Evolutionary conservation across 495 filamentous ascomycete genomes (phyloP), one percentile per base, ranked within the genome.

Genomic region (Endocarpon pusillum): DNA sequence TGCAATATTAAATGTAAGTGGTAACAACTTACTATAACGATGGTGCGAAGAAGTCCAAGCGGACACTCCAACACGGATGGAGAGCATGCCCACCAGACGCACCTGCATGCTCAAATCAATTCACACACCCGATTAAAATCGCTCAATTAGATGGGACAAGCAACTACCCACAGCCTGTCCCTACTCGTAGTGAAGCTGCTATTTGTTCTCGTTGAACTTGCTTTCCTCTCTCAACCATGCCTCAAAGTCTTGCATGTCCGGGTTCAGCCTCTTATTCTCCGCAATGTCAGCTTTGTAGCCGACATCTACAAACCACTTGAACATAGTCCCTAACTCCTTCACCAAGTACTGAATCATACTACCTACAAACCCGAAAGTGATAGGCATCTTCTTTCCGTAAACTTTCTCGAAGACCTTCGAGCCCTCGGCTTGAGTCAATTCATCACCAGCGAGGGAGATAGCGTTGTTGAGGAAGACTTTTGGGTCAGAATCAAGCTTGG

Each of bases 151-250:
- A n/a, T n/a, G n/a, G n/a, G n/a, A n/a, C n/a, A n/a, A n/a, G n/a
- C n/a, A n/a, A n/a, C n/a, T n/a, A n/a, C n/a, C n/a, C n/a, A n/a
- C n/a, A n/a, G n/a, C n/a, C n/a, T n/a, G n/a, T n/a, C n/a, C n/a
- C n/a, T n/a, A n/a, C n/a, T n/a, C n/a, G n/a, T n/a, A n/a, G n/a
- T n/a, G n/a, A n/a, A n/a, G n/a, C n/a, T n/a, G n/a, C n/a, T n/a
- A n/a, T n/a, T n/a, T n/a, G n/a, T n/a, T n/a, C n/a, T n/a, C n/a
- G n/a, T 40, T 40, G 35, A 62, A 66, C 4, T 45, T 41, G 40
- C 73, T 78, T 26, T 68, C 62, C 46, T 64, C 62, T 58, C 60
- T 61, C 43, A 81, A 39, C 71, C 73, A 81, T 4, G 44, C 51
- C 42, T 60, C 66, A 47, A 80, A 71, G 24, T 64, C 51, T 55